Evolutionary conservation across 2,329 filamentous ascomycete species (phyloP), one percentile per base, ranked within the genome.

Genomic region (Diplodia intermedia): DNA sequence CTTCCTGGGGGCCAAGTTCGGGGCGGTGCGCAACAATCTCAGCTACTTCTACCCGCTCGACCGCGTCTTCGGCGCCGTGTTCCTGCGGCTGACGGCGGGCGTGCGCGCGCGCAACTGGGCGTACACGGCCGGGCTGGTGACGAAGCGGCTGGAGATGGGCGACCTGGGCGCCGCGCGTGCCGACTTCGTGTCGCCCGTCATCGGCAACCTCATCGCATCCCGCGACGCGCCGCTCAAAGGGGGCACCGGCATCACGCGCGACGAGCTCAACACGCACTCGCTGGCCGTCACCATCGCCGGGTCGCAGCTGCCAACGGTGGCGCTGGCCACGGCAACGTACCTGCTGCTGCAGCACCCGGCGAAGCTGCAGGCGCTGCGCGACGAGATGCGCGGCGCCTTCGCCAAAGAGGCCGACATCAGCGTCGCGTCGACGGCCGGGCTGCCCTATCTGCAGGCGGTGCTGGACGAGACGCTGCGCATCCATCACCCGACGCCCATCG

Each of bases 91-190:
- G 1, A 54, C 26, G 14, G 52, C 29, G 1, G 18, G n/a, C 26
- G 29, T 18, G 2, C 26, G 52, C 2, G 52, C 50, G 11, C 20
- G 50, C 14, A 53, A 53, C 20, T 53, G 50, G 50, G 12, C 9
- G 14, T 29, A 29, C 23, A 53, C 50, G 14, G 14, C 23, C 26
- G 50, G 5, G 1, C 12, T 29, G 14, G 50, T 53, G 11, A 53
- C 11, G 11, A 53, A 53, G 26, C 50, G 50, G 50, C 50, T 53
- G 4, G 50, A 53, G 50, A 53, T 53, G 50, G 50, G 50, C 20
- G 50, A 53, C 15, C 26, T 53, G 20, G 50, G 50, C 11, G 5
- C 15, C 15, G 4, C 12, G 4, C 50, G 50, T 3, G 31, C 23
- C 26, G 50, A 53, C 26, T 53, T 53, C 50, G 29, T 53, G 50